A percentile compares a stretch with the other conserved stretches of the same genome.
phyloP scores from a whole-genome alignment of 108 stramenopile species.

The Cyclostephanos tholiformis region DNA sequence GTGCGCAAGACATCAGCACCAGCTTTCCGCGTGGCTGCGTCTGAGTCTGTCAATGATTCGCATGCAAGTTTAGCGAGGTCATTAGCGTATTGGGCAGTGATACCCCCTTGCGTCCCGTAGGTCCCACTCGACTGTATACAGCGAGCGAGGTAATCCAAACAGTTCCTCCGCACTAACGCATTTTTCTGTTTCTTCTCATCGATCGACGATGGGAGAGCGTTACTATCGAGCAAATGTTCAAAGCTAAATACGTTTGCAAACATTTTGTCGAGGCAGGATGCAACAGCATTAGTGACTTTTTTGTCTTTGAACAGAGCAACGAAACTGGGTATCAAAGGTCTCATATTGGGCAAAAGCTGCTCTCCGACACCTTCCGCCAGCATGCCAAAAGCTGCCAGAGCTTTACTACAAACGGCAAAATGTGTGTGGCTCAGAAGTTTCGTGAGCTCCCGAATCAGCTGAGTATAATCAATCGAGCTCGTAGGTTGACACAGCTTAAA shows the following conservation, averaged over 20 bases:
- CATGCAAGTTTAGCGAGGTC: conserved; percentile 48
- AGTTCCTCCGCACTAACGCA: conserved; percentile 63
- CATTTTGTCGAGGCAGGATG: conserved; percentile 67
- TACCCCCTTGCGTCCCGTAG: conserved; percentile 59
- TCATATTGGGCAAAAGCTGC: conserved; percentile 68
- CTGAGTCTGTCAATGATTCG: conserved; percentile 73
- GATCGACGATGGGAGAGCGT: conserved; percentile 59
- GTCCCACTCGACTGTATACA: conserved; percentile 57
- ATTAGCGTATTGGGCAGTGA: conserved; percentile 46
- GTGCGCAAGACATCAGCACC: conserved; percentile 56
- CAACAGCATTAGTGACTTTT: conserved; percentile 71
- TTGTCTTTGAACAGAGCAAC: conserved; percentile 82
- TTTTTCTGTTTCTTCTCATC: conserved; percentile 85
- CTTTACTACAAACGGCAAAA: conserved; percentile 80
- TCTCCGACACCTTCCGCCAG: conserved; percentile 87
- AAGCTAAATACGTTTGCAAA: conserved; percentile 82
- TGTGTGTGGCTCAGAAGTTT: conserved; percentile 78
- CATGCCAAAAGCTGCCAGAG: conserved; percentile 75
- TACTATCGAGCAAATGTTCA: conserved; percentile 74
- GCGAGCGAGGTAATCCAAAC: conserved; percentile 69
- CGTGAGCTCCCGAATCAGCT: conserved; percentile 75
- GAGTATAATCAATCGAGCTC: conserved; percentile 64
- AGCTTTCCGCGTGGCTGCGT: conserved; percentile 72
- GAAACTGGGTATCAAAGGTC: conserved; percentile 64
- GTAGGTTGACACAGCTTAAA: conserved; percentile 74